phyloP scores from a whole-genome alignment of 2,329 filamentous ascomycete genomes.

The Coniella lustricola region DNA sequence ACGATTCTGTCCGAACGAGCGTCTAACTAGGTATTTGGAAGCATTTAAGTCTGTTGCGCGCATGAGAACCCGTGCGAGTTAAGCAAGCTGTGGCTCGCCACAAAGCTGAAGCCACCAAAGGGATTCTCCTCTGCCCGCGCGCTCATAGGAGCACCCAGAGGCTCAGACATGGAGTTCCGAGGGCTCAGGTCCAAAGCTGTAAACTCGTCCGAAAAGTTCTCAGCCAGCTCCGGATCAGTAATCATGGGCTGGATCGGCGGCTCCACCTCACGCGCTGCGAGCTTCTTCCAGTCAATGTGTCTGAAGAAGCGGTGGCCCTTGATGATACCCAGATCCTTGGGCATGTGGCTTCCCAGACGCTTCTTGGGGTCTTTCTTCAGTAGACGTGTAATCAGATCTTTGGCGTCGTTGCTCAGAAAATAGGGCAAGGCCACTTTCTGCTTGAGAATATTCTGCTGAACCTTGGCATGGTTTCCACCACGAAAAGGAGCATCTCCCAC shows the following conservation, averaged over 20 bases:
- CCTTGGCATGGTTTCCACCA: conserved; percentile 86
- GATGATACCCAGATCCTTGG: conserved; percentile 76
- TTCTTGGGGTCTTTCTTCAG: conserved; percentile 89
- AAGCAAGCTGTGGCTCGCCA: conserved; percentile 47
- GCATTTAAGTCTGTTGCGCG: conserved; percentile 1
- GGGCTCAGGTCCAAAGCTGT: conserved; percentile 79
- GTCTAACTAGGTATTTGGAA: not conserved
- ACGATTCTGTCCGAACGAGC: not conserved
- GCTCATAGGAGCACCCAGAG: conserved; percentile 28
- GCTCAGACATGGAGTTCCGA: conserved; percentile 21
- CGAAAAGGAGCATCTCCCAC: conserved; percentile 88
- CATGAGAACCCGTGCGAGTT: conserved; percentile 14
- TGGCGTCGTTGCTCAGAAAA: conserved; percentile 84
- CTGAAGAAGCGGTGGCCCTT: conserved; percentile 95
- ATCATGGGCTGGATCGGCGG: conserved; percentile 90
- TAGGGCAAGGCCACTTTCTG: conserved; percentile 86
- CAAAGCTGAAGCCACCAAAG: conserved; percentile 60
- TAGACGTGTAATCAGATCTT: conserved; percentile 84
- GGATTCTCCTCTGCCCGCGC: conserved; percentile 41
- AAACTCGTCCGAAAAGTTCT: conserved; percentile 94
- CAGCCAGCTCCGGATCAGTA: conserved; percentile 89
- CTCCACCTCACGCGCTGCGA: conserved; percentile 74
- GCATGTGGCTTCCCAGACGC: conserved; percentile 80
- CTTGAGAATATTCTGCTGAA: conserved; percentile 91
- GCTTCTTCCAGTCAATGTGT: conserved; percentile 88